These are phyloP conservation scores for Salpingoeca rosetta DNA, from an alignment of 78 protist genomes.

Conservation along the genomic window DNA sequence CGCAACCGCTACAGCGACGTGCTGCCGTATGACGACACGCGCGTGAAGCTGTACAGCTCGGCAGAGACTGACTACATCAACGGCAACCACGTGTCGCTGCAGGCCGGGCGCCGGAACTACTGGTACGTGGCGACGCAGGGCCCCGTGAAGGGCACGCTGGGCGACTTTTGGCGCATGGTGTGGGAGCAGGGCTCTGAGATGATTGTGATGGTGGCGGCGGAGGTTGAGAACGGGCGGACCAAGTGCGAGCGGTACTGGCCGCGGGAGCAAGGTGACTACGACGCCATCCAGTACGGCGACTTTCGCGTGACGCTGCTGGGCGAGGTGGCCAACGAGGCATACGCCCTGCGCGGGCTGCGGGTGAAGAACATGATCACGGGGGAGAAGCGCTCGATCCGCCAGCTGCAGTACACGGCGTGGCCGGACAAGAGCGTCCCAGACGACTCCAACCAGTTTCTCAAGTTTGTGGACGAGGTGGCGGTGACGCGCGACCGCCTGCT, in stretches of 20 bases:
- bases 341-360: neutral
- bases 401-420: slow-evolving; percentile 53
- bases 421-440: slow-evolving; percentile 50
- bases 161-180: slow-evolving; percentile 64
- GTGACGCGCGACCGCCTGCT: neutral
- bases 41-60: neutral
- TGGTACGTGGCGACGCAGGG: slow-evolving; percentile 41
- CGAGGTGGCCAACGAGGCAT: neutral
- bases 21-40: slow-evolving; percentile 22
- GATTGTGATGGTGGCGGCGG: slow-evolving; percentile 41
- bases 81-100: slow-evolving; percentile 22
- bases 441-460: neutral
- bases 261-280: neutral
- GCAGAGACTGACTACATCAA: slow-evolving; percentile 31
- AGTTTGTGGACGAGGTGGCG: neutral
- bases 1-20: too few relatives aligned
- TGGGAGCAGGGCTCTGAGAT: slow-evolving; percentile 27
- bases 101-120: neutral
- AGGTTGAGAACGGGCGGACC: slow-evolving; percentile 8
- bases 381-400: neutral
- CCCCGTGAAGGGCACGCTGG: slow-evolving; percentile 30
- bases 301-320: neutral
- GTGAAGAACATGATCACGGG: neutral
- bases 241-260: slow-evolving; percentile 51
- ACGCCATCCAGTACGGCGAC: neutral